phyloP scores from a whole-genome alignment of 139 green algal species.

The Axilococcus clingmanii region DNA sequence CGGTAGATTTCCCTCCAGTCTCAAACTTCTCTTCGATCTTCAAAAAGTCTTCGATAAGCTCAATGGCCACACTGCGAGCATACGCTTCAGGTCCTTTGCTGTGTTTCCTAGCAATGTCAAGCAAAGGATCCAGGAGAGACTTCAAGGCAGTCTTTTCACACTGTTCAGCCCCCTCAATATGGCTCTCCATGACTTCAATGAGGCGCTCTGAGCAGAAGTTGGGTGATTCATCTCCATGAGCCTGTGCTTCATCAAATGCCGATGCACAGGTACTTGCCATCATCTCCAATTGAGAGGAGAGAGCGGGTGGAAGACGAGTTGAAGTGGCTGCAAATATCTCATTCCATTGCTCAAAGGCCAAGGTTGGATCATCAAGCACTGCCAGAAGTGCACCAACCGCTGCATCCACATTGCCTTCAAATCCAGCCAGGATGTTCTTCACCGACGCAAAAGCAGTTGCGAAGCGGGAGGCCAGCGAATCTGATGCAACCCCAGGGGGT shows the following conservation, averaged over 20 bases:
- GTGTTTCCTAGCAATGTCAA: slow-evolving; percentile 52
- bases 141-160: slow-evolving; percentile 33
- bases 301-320: slow-evolving; percentile 44
- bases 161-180: slow-evolving; percentile 9
- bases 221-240: not conserved
- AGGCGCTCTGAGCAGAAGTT: slow-evolving; percentile 9
- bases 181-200: slow-evolving; percentile 22
- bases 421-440: slow-evolving; percentile 60
- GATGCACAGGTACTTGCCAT: slow-evolving; percentile 34
- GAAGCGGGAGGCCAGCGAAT: slow-evolving; percentile 47
- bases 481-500: slow-evolving; percentile 45
- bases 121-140: slow-evolving; percentile 48
- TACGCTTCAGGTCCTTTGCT: slow-evolving; percentile 47
- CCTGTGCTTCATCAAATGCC: slow-evolving; percentile 13
- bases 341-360: slow-evolving; percentile 78
- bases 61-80: slow-evolving; percentile 29
- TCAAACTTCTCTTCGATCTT: slow-evolving; percentile 40
- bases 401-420: slow-evolving; percentile 38
- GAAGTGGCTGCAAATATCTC: slow-evolving; percentile 59
- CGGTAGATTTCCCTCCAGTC: slow-evolving; percentile 37
- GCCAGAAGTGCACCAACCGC: slow-evolving; percentile 57
- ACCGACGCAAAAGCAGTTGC: slow-evolving; percentile 34
- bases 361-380: slow-evolving; percentile 59
- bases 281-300: slow-evolving; percentile 34
- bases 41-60: slow-evolving; percentile 73